These are phyloP conservation scores for Sanghuangporus baumii DNA, from an alignment of 1,284 basidiomycete species.

Conservation along the genomic window DNA sequence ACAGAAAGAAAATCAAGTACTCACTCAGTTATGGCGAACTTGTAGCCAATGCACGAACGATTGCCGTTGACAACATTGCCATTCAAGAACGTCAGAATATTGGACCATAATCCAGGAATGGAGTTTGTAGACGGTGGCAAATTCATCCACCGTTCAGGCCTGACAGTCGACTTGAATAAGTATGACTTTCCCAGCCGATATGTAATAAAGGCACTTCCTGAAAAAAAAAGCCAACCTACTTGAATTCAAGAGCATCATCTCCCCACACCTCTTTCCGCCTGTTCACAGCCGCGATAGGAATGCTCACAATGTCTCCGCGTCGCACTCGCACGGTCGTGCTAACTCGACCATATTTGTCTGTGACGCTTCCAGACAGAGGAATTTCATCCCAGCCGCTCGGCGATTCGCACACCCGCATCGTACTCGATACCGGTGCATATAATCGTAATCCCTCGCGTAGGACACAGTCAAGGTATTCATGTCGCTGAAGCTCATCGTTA, in stretches of 20 bases:
- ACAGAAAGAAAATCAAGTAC: constrained; percentile 25
- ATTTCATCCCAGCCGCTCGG: constrained; percentile 48
- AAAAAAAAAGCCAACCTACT: constrained; percentile 28
- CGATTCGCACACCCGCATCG: constrained; percentile 50
- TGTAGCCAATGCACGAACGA: constrained; percentile 67
- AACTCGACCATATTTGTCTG: constrained; percentile 29
- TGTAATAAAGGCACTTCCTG: constrained; percentile 14
- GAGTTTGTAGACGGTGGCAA: constrained; percentile 34
- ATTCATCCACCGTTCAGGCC: constrained; percentile 55
- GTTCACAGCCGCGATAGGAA: constrained; percentile 65
- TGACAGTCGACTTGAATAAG: constrained; percentile 24
- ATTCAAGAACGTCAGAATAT: constrained; percentile 61
- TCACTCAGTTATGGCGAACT: constrained; percentile 66
- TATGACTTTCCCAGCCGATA: constrained; percentile 1
- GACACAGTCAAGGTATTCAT: constrained; percentile 53
- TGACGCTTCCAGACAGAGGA: constrained; percentile 38
- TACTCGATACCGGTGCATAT: constrained; percentile 58
- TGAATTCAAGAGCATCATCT: constrained; percentile 58
- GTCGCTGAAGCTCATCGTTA: constrained; percentile 34
- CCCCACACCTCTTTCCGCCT: constrained; percentile 60
- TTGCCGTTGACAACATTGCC: constrained; percentile 48
- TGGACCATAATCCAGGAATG: constrained; percentile 58
- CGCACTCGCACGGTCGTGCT: constrained; percentile 36
- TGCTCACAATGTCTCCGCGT: constrained; percentile 52
- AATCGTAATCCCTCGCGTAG: constrained; percentile 64